These are phyloP conservation scores for Stevia rebaudiana DNA, from an alignment of 140 eudicot genomes.

Conservation along the genomic window DNA sequence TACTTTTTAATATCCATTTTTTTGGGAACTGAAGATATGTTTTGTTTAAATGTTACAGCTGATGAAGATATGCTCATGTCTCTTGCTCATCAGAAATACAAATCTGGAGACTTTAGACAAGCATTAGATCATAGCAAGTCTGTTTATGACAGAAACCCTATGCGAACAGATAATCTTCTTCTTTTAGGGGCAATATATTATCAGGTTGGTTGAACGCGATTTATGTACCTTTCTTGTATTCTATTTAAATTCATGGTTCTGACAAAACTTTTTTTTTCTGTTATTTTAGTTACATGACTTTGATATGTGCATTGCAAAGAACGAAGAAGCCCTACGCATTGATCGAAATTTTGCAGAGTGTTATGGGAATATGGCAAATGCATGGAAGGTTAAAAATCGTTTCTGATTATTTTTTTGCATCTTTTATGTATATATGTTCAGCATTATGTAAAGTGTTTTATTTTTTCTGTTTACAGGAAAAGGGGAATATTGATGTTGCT, in stretches of 20 bases:
- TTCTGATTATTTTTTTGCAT: not conserved
- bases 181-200: conserved; percentile 83
- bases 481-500: conserved; percentile 89
- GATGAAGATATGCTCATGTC: conserved; percentile 68
- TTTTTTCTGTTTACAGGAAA: conserved; percentile 50
- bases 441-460: not conserved
- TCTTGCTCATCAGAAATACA: conserved; percentile 83
- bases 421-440: not conserved
- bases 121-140: conserved; percentile 82
- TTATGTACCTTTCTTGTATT: not conserved
- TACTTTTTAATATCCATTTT: conserved; percentile 1
- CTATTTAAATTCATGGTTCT: conserved; percentile 14
- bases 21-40: conserved; percentile 12
- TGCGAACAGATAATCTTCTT: conserved; percentile 80
- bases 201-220: conserved; percentile 50
- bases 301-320: conserved; percentile 74
- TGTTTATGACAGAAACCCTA: conserved; percentile 75
- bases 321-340: conserved; percentile 85
- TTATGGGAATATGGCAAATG: conserved; percentile 98
- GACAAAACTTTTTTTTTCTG: conserved; percentile 3
- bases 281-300: conserved; percentile 67
- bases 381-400: conserved; percentile 71
- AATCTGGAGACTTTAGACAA: conserved; percentile 79
- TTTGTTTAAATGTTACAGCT: conserved; percentile 41
- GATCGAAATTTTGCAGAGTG: conserved; percentile 92